Conservation (phyloP, 352 stramenopile genomes). For the Aphanomyces cochlioides region DNA sequence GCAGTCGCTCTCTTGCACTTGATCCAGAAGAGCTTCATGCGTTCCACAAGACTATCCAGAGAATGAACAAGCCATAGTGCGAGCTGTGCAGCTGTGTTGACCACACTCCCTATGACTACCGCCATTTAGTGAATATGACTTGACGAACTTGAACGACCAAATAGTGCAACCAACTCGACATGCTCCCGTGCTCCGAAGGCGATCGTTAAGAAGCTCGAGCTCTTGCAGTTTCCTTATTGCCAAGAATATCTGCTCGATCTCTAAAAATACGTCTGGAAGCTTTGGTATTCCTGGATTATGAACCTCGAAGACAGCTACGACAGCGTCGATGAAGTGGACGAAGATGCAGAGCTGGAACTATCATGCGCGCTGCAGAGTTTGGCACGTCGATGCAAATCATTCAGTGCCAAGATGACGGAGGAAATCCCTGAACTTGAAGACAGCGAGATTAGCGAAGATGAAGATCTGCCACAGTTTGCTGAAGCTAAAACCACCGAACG, state of each 20-base stretch:
- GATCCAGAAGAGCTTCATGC: too few relatives aligned
- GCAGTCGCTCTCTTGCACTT: too few relatives aligned
- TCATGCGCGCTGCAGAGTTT: conserved; percentile 72
- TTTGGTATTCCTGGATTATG: neutral
- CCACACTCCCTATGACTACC: too few relatives aligned
- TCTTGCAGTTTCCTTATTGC: neutral
- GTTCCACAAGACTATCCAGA: too few relatives aligned
- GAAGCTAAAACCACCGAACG: neutral
- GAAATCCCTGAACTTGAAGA: conserved; percentile 41
- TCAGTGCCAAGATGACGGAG: conserved; percentile 68
- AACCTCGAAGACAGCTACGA: conserved; percentile 32
- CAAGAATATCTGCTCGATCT: neutral
- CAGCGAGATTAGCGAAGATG: conserved; percentile 67
- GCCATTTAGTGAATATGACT: too few relatives aligned
- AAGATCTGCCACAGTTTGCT: neutral
- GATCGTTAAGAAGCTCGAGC: too few relatives aligned
- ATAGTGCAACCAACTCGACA: too few relatives aligned
- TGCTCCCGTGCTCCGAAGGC: too few relatives aligned
- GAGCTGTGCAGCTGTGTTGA: too few relatives aligned
- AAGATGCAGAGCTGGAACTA: conserved; percentile 71
- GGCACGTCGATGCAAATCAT: conserved; percentile 55
- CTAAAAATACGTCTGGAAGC: neutral
- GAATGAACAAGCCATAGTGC: too few relatives aligned
- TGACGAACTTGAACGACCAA: too few relatives aligned
- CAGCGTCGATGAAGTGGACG: conserved; percentile 46